Percentiles rank a stretch among this genome's conserved stretches.
Conservation (phyloP, 2,329 filamentous ascomycete genomes). For the Exophiala sp. region DNA sequence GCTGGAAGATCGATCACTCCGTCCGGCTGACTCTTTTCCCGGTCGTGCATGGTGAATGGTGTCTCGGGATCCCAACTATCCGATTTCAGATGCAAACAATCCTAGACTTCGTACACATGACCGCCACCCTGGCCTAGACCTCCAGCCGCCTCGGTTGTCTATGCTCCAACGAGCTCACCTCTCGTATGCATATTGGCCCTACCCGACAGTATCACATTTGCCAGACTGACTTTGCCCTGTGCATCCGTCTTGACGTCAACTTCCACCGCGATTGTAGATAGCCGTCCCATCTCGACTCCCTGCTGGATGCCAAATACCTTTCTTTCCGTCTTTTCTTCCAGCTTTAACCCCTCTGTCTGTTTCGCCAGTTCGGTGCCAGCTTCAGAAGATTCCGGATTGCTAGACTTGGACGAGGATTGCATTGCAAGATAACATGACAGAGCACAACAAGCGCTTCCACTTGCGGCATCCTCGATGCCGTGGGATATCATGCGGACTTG, state of each 20-base stretch:
- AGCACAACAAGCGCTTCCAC: conserved; percentile 61
- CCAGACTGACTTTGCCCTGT: conserved; percentile 46
- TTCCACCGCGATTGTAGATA: conserved; percentile 39
- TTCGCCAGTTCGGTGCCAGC: conserved; percentile 41
- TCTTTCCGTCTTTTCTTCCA: conserved; percentile 39
- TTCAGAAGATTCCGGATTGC: conserved; percentile 43
- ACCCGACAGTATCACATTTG: conserved; percentile 37
- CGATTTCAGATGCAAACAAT: not conserved
- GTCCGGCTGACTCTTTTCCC: no score
- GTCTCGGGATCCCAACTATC: not conserved
- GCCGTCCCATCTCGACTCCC: conserved; percentile 65
- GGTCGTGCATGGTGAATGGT: no score
- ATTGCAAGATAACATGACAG: conserved; percentile 55
- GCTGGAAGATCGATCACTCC: no score
- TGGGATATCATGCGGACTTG: conserved; percentile 33
- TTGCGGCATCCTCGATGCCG: conserved; percentile 57
- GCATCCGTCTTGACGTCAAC: conserved; percentile 43
- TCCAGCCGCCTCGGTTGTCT: not conserved
- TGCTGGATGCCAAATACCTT: conserved; percentile 56
- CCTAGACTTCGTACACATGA: no score
- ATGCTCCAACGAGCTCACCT: conserved; percentile 39
- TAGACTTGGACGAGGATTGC: conserved; percentile 8
- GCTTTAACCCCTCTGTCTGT: conserved; percentile 31
- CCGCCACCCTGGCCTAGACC: not conserved
- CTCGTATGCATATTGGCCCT: conserved; percentile 46